Evolutionary conservation across 1,284 basidiomycete species (phyloP).

Genomic region (Cryptococcus sp.): DNA sequence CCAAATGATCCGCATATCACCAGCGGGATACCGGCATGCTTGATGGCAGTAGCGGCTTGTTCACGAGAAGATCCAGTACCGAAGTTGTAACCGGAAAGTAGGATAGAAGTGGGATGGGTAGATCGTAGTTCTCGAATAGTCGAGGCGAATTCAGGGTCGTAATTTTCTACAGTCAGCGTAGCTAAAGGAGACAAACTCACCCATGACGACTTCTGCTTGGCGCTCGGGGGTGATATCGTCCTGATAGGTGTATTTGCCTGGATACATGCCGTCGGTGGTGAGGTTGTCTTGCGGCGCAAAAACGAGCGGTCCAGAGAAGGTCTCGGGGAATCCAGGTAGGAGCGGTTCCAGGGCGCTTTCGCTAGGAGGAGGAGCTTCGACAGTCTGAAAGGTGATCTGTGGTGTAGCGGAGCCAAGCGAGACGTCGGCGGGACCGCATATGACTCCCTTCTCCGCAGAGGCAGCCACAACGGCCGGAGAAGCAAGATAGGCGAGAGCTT

Average conservation of each 20-base stretch:
- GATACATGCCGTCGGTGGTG: constrained; percentile 98
- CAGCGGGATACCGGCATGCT: constrained; percentile 84
- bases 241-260: constrained; percentile 99
- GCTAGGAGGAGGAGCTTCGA: constrained; percentile 4
- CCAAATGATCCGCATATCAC: constrained; percentile 96
- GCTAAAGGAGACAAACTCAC: constrained; percentile 27
- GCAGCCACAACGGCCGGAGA: constrained; percentile 96
- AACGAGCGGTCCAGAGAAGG: constrained; percentile 76
- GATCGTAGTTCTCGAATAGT: constrained; percentile 60
- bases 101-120: constrained; percentile 48
- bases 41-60: constrained; percentile 95
- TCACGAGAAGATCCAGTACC: constrained; percentile 98
- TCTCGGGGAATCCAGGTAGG: constrained; percentile 71
- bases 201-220: constrained; percentile 87
- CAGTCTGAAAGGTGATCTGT: constrained; percentile 2
- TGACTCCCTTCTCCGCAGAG: constrained; percentile 85
- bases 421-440: constrained; percentile 73
- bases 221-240: constrained; percentile 94
- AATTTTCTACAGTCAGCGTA: constrained; percentile 63
- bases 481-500: constrained; percentile 90
- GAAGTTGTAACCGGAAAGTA: constrained; percentile 96
- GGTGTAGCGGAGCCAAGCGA: constrained; percentile 48
- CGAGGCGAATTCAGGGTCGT: constrained; percentile 79
- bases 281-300: constrained; percentile 97
- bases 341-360: constrained; percentile 55